phyloP scores from a whole-genome alignment of 2,329 filamentous ascomycete species.

The Zymoseptoria brevis region DNA sequence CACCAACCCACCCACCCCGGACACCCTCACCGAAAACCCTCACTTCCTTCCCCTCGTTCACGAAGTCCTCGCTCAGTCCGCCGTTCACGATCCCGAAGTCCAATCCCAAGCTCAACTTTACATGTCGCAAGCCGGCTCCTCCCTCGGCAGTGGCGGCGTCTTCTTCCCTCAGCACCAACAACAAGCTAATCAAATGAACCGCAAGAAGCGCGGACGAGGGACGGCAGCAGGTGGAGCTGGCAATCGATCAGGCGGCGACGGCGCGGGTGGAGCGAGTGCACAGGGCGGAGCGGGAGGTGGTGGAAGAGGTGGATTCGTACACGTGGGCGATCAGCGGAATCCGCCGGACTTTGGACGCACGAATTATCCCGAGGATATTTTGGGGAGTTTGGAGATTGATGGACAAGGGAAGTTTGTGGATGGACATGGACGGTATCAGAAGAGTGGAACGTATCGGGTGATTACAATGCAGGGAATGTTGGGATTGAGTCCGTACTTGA shows the following conservation, averaged over 20 bases:
- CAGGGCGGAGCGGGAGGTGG: conserved; percentile 52
- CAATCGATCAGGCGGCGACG: conserved; percentile 38
- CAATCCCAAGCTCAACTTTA: conserved; percentile 53
- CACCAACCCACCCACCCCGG: conserved; percentile 48
- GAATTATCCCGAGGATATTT: conserved; percentile 59
- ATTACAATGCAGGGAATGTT: conserved; percentile 53
- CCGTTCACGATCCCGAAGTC: conserved; percentile 48
- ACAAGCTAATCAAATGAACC: conserved; percentile 14
- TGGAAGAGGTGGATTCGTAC: conserved; percentile 54
- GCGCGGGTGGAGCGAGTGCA: conserved; percentile 49
- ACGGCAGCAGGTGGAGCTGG: conserved; percentile 23
- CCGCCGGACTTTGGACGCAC: conserved; percentile 58
- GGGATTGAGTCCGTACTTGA: conserved; percentile 28
- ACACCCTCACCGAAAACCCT: conserved; percentile 49
- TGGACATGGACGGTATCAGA: conserved; percentile 50
- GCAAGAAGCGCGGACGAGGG: background rate
- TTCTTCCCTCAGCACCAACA: conserved; percentile 35
- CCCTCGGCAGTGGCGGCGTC: conserved; percentile 44
- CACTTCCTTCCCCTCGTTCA: conserved; percentile 50
- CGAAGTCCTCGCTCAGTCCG: conserved; percentile 47
- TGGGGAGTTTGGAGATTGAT: conserved; percentile 57
- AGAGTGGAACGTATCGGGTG: conserved; percentile 54
- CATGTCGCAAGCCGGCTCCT: conserved; percentile 50
- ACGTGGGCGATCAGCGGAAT: conserved; percentile 52
- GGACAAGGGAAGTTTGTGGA: conserved; percentile 49